Conservation (phyloP, 1,139 yeast species). For the Sugiyamaella sp. region DNA sequence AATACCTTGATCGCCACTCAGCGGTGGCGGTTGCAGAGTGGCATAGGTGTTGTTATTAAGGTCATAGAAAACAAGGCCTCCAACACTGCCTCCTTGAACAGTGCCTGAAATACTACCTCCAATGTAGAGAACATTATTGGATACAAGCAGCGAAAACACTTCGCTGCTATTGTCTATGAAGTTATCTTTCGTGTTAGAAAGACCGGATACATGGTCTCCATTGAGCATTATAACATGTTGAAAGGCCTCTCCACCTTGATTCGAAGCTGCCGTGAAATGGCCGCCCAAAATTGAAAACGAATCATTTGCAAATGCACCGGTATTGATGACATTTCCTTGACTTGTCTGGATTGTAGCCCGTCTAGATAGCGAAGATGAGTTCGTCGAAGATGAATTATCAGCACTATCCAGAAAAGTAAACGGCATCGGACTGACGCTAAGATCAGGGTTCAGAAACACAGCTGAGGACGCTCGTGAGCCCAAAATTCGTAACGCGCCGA, state of each 20-base stretch:
- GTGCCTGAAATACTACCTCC: constrained; percentile 56
- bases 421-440: constrained; percentile 35
- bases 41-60: constrained; percentile 48
- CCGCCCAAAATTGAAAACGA: constrained; percentile 60
- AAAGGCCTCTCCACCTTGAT: constrained; percentile 28
- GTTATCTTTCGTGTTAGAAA: constrained; percentile 41
- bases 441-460: constrained; percentile 32
- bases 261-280: constrained; percentile 42
- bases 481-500: constrained; percentile 34
- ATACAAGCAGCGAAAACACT: constrained; percentile 49
- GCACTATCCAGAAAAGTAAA: constrained; percentile 43
- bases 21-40: constrained; percentile 51
- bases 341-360: constrained; percentile 30
- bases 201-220: constrained; percentile 39
- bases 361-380: constrained; percentile 25
- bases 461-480: constrained; percentile 37
- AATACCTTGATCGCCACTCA: constrained; percentile 42
- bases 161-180: constrained; percentile 43
- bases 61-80: constrained; percentile 58
- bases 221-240: constrained; percentile 48
- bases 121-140: constrained; percentile 49
- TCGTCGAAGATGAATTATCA: constrained; percentile 25
- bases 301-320: constrained; percentile 52
- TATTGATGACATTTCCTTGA: constrained; percentile 32
- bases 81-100: constrained; percentile 32